Conservation (phyloP, 202 grass and related monocot genomes). For the Zoysia matrella region DNA sequence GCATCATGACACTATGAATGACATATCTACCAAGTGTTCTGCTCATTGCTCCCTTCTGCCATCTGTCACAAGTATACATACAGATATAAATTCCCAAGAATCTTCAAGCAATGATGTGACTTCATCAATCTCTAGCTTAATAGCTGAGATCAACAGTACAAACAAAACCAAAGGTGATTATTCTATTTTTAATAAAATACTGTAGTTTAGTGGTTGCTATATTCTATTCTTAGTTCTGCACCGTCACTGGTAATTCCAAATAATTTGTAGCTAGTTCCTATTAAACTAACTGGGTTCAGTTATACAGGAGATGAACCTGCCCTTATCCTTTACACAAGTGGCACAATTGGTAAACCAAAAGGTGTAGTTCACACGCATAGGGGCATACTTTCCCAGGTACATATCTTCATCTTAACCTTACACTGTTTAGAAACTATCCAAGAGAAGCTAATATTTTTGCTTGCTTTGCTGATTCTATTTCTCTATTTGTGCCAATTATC, state of each 20-base stretch:
- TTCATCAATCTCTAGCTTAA: conserved; percentile 59
- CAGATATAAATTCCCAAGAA: conserved; percentile 50
- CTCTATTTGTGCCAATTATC: background rate
- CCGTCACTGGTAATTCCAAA: conserved; percentile 22
- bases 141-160: conserved; percentile 61
- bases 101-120: conserved; percentile 47
- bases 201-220: conserved; percentile 20
- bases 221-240: conserved; percentile 7
- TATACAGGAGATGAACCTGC: conserved; percentile 83
- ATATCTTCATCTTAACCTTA: conserved; percentile 31
- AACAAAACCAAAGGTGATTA: conserved; percentile 62
- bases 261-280: conserved; percentile 14
- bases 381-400: conserved; percentile 84
- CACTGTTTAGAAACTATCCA: conserved; percentile 1
- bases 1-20: conserved; percentile 76
- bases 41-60: conserved; percentile 80
- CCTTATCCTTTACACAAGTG: conserved; percentile 98
- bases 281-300: conserved; percentile 29
- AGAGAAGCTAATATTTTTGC: conserved; percentile 23
- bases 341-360: conserved; percentile 97
- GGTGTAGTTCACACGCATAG: conserved; percentile 90
- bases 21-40: conserved; percentile 82
- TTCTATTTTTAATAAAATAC: background rate
- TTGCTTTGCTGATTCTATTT: conserved; percentile 18
- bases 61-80: conserved; percentile 53